Base-by-base conservation (phyloP, 169 alveolate species). In the Eimeria mitis region DNA sequence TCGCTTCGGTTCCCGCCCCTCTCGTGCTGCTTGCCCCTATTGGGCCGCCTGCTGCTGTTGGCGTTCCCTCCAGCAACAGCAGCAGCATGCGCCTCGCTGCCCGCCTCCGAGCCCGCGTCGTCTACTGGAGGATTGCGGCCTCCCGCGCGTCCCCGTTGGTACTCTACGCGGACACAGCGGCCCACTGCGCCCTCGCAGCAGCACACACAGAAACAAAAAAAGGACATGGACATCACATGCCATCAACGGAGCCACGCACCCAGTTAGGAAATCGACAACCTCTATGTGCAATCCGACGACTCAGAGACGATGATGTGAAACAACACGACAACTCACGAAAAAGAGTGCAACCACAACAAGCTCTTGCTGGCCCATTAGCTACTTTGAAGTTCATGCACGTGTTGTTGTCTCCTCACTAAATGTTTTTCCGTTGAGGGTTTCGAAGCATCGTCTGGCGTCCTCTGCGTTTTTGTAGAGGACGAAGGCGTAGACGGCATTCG, bases 161-260 rank as follows among this genome's bases (percentile, higher is more conserved):
- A 90, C 54, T 90, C 95, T 19, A 90, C 95, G 83, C 95, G 95
- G 56, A 90, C 83, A 71, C 95, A 76, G 84, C 95, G 95, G n/a
- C 95, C 95, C 89, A 71, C 95, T 90, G 92, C 71, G 40, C 31
- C 9, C 2, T 70, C 52, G 54, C 81, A 71, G 54, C 81, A 40
- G 52, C 81, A 71, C 13, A 71, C 54, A 5, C 59, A 78, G 44
- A 0, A 44, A 7, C 8, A 78, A 31, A 47, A 42, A 78, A 61
- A 63, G n/a, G n/a, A 87, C 42, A 40, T 40, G 59, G 28, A 25
- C 23, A 16, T 65, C 5, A 23, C 89, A 47, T 23, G 89, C 28
- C 52, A 42, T 19, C 61, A 25, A 28, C 19, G 5, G 61, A 7
- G 61, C 44, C 2, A 42, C 1, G 61, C 44, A 76, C 13, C 59